Evolutionary conservation across 176 grass and related monocot species (phyloP), one percentile per base, ranked within the genome.

Genomic region (Carex scoparia): DNA sequence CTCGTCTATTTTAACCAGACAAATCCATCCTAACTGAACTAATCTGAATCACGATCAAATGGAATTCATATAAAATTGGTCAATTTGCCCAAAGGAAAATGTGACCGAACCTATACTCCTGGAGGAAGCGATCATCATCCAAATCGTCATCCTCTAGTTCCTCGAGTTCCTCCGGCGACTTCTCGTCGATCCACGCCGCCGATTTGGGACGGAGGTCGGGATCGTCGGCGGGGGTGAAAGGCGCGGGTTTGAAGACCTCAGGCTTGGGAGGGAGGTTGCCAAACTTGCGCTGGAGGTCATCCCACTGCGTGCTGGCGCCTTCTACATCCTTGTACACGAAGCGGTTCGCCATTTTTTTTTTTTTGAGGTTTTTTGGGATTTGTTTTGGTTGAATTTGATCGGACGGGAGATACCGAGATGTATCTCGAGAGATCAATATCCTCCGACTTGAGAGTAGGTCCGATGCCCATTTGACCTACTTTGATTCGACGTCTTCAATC

Each of bases 311-410:
- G 72, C 61, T 99, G 40, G 87, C 42, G 11, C 97, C 97, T 85
- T 99, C 97, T 61, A 96, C 91, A 83, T 95, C 96, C 91, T 94
- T 99, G 93, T 99, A 99, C 83, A 99, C 96, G 87, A 99, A 95
- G 86, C 95, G 93, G 78, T 95, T 86, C 86, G 91, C 93, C 95
- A 98, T 98, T 81, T 73, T 23, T 23, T 23, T 23, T 23, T 23
- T 67, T 10, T 65, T 31, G 12, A 12, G 30, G 30, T 30, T 35
- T 66, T 66, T 30, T 35, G 30, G 11, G 30, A 3, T 66, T 66
- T 33, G 64, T 14, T 65, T 33, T 31, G 11, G 64, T 28, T 66
- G 64, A 66, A 27, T 66, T 66, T 66, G 64, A 66, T 66, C 11
- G 64, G 64, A 63, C 10, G 28, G 11, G 64, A 66, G 64, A 49